phyloP scores from a whole-genome alignment of 768 basidiomycete species.

The Leccinum broughii region DNA sequence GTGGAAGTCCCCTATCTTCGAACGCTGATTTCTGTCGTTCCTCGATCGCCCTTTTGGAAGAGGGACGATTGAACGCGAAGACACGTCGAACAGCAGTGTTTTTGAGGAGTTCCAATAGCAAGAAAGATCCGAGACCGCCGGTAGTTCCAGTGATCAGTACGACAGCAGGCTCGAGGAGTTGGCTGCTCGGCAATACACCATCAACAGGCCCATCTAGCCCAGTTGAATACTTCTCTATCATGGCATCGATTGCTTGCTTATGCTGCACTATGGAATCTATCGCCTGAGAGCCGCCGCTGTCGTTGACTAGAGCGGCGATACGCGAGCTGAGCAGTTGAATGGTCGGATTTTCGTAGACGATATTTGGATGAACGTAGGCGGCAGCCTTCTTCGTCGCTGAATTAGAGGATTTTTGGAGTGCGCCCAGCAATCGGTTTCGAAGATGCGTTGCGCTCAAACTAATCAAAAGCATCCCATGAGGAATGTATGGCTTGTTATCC shows the following conservation, averaged over 20 bases:
- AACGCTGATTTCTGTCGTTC: constrained; percentile 27
- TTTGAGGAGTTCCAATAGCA: constrained; percentile 33
- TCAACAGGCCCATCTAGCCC: constrained; percentile 13
- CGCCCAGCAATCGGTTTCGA: constrained; percentile 21
- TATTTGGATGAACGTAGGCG: constrained; percentile 25
- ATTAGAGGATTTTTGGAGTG: constrained; percentile 34
- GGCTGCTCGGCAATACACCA: constrained; percentile 9
- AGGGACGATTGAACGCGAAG: constrained; percentile 4
- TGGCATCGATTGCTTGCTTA: constrained; percentile 31
- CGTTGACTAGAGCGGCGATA: constrained; percentile 10
- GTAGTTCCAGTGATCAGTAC: constrained; percentile 44
- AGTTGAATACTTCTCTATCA: constrained; percentile 42
- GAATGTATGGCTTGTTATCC: not conserved
- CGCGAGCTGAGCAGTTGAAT: constrained; percentile 37
- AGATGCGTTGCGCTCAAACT: constrained; percentile 34
- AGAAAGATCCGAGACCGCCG: constrained; percentile 41
- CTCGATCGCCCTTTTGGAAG: constrained; percentile 12
- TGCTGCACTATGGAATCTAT: constrained; percentile 8
- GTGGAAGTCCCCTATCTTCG: constrained; percentile 27
- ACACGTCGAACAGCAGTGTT: constrained; percentile 29
- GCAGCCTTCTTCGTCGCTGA: constrained; percentile 27
- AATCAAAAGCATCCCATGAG: not conserved
- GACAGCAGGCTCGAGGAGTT: constrained; percentile 15
- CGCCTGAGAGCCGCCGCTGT: not conserved
- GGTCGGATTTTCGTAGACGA: constrained; percentile 43